A percentile compares a stretch with the other conserved stretches of the same genome.
Evolutionary conservation across 352 stramenopile species (phyloP).

Genomic region (Phytophthora colocasiae): DNA sequence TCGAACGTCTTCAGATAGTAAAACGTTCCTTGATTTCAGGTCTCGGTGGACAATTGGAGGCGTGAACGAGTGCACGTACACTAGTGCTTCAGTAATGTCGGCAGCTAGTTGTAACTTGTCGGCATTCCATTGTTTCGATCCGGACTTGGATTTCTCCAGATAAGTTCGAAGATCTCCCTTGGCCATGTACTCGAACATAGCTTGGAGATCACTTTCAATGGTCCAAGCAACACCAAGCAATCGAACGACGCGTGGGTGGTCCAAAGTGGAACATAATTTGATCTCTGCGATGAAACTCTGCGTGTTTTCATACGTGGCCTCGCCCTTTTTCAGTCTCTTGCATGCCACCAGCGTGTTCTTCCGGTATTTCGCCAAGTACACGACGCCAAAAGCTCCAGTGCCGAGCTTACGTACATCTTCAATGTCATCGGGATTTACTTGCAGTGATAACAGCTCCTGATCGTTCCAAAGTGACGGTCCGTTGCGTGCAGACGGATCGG

Average conservation of each 20-base stretch:
- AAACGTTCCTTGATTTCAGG: constrained; percentile 64
- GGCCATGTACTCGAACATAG: constrained; percentile 73
- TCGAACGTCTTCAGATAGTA: constrained; percentile 43
- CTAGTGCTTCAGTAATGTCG: constrained; percentile 64
- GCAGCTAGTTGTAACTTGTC: constrained; percentile 65
- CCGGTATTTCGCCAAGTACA: constrained; percentile 58
- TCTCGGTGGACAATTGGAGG: constrained; percentile 68
- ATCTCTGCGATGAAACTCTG: constrained; percentile 66
- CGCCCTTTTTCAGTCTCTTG: constrained; percentile 56
- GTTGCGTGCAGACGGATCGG: constrained; percentile 9
- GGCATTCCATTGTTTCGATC: constrained; percentile 38
- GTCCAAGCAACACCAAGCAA: constrained; percentile 69
- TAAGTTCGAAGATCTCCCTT: constrained; percentile 56
- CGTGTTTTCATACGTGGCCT: constrained; percentile 48
- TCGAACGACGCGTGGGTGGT: constrained; percentile 58
- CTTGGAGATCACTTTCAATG: constrained; percentile 59
- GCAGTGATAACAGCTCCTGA: constrained; percentile 55
- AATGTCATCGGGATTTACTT: constrained; percentile 59
- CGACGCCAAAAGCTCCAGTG: constrained; percentile 43
- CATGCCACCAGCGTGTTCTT: constrained; percentile 44
- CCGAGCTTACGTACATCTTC: constrained; percentile 49
- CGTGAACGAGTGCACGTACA: constrained; percentile 74
- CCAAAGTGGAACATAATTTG: constrained; percentile 53
- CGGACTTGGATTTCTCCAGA: constrained; percentile 31
- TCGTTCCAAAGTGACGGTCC: constrained; percentile 52